Evolutionary conservation across 1,139 yeast genomes (phyloP), one percentile per base, ranked within the genome.

Genomic region (Yamadazyma jaroonii): DNA sequence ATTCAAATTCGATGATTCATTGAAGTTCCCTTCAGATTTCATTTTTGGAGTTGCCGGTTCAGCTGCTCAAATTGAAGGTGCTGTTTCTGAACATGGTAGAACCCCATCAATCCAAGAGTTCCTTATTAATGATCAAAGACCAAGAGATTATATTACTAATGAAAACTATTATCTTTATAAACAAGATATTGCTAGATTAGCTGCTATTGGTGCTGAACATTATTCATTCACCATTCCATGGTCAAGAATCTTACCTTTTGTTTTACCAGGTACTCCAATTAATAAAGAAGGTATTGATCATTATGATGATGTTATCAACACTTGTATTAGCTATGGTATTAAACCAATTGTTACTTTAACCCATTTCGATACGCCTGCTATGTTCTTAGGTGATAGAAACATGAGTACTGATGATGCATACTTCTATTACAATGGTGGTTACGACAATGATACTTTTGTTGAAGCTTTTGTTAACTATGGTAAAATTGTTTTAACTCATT

Each of bases 21-120:
- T 49, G 38, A 48, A 44, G 25, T 54, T 53, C 32, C 58, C 61
- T 3, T 31, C 34, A 14, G 53, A 42, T 22, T 55, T 56, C 35
- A 31, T 52, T 11, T 48, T 53, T 27, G 61, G 61, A 4, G 59
- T 53, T 11, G 59, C 61, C 5, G 59, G 58, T 4, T 49, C 54
- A n/a, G 61, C 61, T 8, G 49, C 49, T 35, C 70, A 64, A 43
- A 55, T 61, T 32, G 70, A 64, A 49, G 70, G 69, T 14, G 67
- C 68, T 6, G 50, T 57, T 21, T 53, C 57, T 29, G 64, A 53
- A 20, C 64, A 62, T 38, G 66, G 66, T 8, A 49, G 60, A 35
- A 52, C 62, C 3, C 69, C 68, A n/a, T 47, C 65, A 4, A 44
- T 60, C 25, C 48, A 54, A 53, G 69, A 62, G 40, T 44, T 35